Percentiles rank a stretch among this genome's conserved stretches.
phyloP scores from a whole-genome alignment of 2,329 filamentous ascomycete species.

The Diaporthe nobilis region DNA sequence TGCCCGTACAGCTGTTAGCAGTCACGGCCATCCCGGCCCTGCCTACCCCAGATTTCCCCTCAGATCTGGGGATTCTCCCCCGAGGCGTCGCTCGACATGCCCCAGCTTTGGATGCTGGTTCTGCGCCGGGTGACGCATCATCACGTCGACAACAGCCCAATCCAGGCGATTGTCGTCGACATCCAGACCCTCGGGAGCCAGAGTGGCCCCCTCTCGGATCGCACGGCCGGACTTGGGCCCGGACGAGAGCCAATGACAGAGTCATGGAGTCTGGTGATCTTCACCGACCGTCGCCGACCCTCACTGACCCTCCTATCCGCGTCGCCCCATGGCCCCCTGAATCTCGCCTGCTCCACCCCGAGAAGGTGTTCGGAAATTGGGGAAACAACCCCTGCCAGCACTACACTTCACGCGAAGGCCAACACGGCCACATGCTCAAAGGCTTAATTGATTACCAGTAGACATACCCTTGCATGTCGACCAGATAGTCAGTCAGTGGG shows the following conservation, averaged over 20 bases:
- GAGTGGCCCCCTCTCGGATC: neutral
- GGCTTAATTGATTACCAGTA: slow-evolving; percentile 26
- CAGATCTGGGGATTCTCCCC: slow-evolving; percentile 16
- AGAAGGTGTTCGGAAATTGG: slow-evolving; percentile 24
- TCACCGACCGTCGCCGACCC: slow-evolving; percentile 4
- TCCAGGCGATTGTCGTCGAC: slow-evolving; percentile 5
- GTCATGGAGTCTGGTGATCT: slow-evolving; percentile 20
- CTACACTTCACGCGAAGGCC: neutral
- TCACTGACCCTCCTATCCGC: slow-evolving; percentile 8
- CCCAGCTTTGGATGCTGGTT: neutral
- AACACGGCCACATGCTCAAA: neutral
- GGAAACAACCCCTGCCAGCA: slow-evolving; percentile 18
- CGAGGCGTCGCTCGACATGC: slow-evolving; percentile 5
- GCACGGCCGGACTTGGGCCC: neutral
- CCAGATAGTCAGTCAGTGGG: neutral
- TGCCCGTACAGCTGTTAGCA: neutral
- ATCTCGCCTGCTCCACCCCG: slow-evolving; percentile 23
- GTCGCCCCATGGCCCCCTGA: slow-evolving; percentile 28
- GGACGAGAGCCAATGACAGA: slow-evolving; percentile 7
- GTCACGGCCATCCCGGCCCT: neutral
- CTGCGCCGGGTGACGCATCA: slow-evolving; percentile 23
- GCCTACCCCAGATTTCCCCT: slow-evolving; percentile 16
- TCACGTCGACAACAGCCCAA: slow-evolving; percentile 22
- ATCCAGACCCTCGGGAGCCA: slow-evolving; percentile 20
- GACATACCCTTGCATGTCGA: neutral